Evolutionary conservation across 371 early-diverging fungal species (phyloP), one percentile per base, ranked within the genome.

Genomic region (Rhizopus microsporus): DNA sequence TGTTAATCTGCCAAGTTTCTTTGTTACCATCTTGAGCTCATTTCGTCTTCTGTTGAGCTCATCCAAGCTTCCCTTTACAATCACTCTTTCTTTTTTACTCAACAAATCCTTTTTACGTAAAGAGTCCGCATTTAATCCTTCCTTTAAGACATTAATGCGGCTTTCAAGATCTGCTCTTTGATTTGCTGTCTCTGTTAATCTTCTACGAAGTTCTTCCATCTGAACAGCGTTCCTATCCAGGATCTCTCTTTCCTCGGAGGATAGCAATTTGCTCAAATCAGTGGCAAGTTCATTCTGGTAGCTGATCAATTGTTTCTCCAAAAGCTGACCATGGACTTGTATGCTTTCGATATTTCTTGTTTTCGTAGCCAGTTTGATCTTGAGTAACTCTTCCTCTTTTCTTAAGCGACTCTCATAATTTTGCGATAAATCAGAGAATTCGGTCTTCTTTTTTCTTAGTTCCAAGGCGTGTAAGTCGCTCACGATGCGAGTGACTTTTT

Each of bases 81-180:
- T 54, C 1, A 75, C 64, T 16, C 71, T 70, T 39, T 88, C 84
- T 45, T 88, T 72, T 52, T 84, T 79, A 32, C 72, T 75, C 7
- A 69, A 37, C 16, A 89, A 52, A 33, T 84, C 87, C 29, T 79
- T 68, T 49, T 80, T 77, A n/a, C 86, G 86, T 43, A 77, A 66
- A 46, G 89, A 62, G 57, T 88, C 87, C 6, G 80, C 72, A 4
- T 83, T 70, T 53, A 96, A 67, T 53, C 86, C 87, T 59, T 87
- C 88, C 45, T 88, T 85, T n/a, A 94, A 54, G 7, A 82, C 72
- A 47, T 82, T 86, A 37, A 89, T 89, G 17, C 84, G 83, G 3
- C 74, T 69, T 51, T 86, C 91, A 33, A 88, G 60, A 89, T 61
- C 30, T 38, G 15, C 71, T 74, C 48, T 78, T 78, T 37, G 56